phyloP scores from a whole-genome alignment of 345 rosid genomes.

The Mercurialis annua region DNA sequence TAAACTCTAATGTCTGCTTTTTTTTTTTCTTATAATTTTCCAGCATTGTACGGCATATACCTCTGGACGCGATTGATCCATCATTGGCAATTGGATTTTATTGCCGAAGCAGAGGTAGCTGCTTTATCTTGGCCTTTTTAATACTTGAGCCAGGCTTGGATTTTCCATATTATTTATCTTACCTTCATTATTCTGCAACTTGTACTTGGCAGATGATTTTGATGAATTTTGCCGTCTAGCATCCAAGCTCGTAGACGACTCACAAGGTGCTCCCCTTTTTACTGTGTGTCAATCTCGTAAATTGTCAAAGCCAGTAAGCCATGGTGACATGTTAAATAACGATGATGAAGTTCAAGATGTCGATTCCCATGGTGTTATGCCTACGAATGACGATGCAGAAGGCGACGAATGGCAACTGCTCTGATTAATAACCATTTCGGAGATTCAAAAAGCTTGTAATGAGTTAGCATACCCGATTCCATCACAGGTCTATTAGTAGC shows the following conservation, averaged over 20 bases:
- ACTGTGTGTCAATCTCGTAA: constrained; percentile 33
- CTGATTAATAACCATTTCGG: constrained; percentile 20
- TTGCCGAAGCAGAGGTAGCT: constrained; percentile 75
- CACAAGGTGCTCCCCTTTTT: constrained; percentile 87
- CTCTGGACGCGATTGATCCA: constrained; percentile 74
- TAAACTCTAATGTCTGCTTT: not conserved
- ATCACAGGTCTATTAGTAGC: not conserved
- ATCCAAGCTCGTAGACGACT: constrained; percentile 65
- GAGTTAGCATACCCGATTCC: not conserved
- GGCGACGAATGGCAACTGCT: constrained; percentile 64
- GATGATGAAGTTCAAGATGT: constrained; percentile 17
- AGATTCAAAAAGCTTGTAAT: not conserved
- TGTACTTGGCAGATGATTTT: constrained; percentile 58
- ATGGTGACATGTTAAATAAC: constrained; percentile 17
- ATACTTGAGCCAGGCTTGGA: not conserved
- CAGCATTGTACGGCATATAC: constrained; percentile 61
- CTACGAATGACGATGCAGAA: constrained; percentile 25
- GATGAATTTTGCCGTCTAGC: constrained; percentile 71
- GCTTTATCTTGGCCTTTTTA: constrained; percentile 2
- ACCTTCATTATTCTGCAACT: not conserved
- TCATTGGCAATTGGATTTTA: constrained; percentile 91
- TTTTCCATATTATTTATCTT: not conserved
- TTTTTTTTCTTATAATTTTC: constrained; percentile 3
- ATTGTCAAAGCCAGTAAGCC: constrained; percentile 18
- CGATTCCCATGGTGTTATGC: constrained; percentile 25